A percentile compares a stretch with the other conserved stretches of the same genome.
phyloP scores from a whole-genome alignment of 2,329 filamentous ascomycete genomes.

The Ceratocystis papillata region DNA sequence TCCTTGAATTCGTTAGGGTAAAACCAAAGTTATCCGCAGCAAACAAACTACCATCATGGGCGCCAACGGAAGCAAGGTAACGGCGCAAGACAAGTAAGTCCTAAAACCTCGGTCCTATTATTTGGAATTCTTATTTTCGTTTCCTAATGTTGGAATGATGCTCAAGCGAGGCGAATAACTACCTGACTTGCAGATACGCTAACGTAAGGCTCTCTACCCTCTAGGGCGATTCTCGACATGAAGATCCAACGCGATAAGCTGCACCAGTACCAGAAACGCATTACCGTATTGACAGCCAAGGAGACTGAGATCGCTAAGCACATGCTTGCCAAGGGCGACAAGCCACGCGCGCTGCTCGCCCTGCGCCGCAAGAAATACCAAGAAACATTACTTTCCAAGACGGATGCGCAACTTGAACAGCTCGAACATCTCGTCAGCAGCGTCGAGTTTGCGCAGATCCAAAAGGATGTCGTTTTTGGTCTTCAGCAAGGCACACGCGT shows the following conservation, averaged over 20 bases:
- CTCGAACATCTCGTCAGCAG: constrained; percentile 77
- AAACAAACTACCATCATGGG: constrained; percentile 37
- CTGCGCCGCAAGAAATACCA: constrained; percentile 95
- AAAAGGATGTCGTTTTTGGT: constrained; percentile 91
- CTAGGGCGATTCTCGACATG: constrained; percentile 89
- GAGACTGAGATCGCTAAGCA: constrained; percentile 78
- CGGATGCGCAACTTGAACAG: constrained; percentile 86
- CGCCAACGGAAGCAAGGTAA: constrained; percentile 47
- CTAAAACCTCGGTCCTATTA: background rate
- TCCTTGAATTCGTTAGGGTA: background rate
- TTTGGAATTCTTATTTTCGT: background rate
- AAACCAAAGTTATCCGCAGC: background rate
- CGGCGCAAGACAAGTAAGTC: constrained; percentile 71
- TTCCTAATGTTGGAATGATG: background rate
- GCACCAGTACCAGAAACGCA: constrained; percentile 87
- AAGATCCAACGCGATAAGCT: constrained; percentile 96
- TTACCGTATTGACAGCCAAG: constrained; percentile 71
- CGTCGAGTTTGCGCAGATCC: constrained; percentile 92
- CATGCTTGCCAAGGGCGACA: constrained; percentile 72
- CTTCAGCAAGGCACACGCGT: constrained; percentile 85
- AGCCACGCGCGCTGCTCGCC: constrained; percentile 70
- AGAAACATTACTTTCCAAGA: constrained; percentile 76
- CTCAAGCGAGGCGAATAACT: background rate
- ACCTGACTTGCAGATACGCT: background rate
- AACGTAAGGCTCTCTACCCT: background rate